Evolutionary conservation across 768 basidiomycete species (phyloP).

Genomic region (Suillus decipiens): DNA sequence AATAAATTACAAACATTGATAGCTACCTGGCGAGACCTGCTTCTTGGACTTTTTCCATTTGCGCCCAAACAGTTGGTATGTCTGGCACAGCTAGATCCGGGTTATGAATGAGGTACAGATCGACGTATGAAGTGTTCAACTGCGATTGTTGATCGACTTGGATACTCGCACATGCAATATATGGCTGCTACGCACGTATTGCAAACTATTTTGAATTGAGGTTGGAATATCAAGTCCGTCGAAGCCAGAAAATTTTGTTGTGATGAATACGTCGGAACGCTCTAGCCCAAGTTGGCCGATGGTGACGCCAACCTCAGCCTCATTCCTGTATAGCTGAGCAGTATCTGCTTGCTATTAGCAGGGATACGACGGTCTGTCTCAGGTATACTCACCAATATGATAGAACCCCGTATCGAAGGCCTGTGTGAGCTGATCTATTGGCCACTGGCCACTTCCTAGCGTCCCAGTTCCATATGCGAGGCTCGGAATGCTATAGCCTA

Average conservation of each 20-base stretch:
- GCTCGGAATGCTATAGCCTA: conserved; percentile 46
- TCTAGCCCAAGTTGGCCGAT: conserved; percentile 53
- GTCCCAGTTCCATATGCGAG: conserved; percentile 70
- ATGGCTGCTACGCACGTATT: conserved; percentile 43
- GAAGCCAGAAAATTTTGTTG: conserved; percentile 62
- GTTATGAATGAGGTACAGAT: conserved; percentile 70
- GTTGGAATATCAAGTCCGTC: conserved; percentile 52
- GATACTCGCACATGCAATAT: not conserved
- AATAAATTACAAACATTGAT: not conserved
- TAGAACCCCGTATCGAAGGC: conserved; percentile 62
- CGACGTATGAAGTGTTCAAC: conserved; percentile 66
- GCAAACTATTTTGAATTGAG: conserved; percentile 57
- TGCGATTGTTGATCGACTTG: conserved; percentile 24
- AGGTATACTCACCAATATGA: conserved; percentile 52
- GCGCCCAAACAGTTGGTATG: conserved; percentile 61
- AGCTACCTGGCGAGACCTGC: conserved; percentile 58
- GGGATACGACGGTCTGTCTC: not conserved
- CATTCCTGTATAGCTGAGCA: conserved; percentile 60
- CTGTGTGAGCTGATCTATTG: conserved; percentile 58
- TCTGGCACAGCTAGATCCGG: conserved; percentile 56
- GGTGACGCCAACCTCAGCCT: conserved; percentile 44
- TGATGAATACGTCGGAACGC: conserved; percentile 59
- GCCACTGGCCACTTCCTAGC: conserved; percentile 54
- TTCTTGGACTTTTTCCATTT: conserved; percentile 60
- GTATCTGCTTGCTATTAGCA: conserved; percentile 43